Conservation (phyloP, 2,329 filamentous ascomycete genomes). For the Leptosphaerulina australis region DNA sequence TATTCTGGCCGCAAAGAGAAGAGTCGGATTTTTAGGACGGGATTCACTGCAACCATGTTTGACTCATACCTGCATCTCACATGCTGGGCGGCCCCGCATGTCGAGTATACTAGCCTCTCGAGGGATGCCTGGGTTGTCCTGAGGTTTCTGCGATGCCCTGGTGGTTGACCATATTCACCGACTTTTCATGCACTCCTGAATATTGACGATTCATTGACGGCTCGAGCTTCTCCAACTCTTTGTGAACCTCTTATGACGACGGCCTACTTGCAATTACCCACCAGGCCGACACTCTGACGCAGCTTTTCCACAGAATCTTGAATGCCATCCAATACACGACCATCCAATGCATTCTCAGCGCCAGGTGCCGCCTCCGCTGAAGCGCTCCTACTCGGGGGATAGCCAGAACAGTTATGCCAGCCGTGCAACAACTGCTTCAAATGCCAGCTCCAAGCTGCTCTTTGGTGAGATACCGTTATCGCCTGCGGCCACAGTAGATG, state of each 20-base stretch:
- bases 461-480: constrained; percentile 59
- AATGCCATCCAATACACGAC: constrained; percentile 24
- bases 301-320: constrained; percentile 19
- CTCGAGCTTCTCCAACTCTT: constrained; percentile 19
- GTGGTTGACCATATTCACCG: constrained; percentile 25
- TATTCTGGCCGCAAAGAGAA: constrained; percentile 40
- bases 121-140: constrained; percentile 42
- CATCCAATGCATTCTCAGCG: constrained; percentile 43
- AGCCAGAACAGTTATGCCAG: constrained; percentile 47
- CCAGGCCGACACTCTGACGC: constrained; percentile 18
- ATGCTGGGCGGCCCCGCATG: constrained; percentile 34
- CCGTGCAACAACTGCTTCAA: constrained; percentile 44
- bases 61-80: constrained; percentile 54
- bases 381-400: constrained; percentile 46
- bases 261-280: constrained; percentile 16
- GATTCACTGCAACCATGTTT: constrained; percentile 33
- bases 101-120: constrained; percentile 30
- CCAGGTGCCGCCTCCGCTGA: constrained; percentile 45
- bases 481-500: constrained; percentile 46
- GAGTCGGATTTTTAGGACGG: constrained; percentile 22
- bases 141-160: constrained; percentile 34
- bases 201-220: constrained; percentile 17
- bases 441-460: constrained; percentile 50
- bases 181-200: constrained; percentile 26
- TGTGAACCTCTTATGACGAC: constrained; percentile 20